A percentile compares a stretch with the other conserved stretches of the same genome.
Conservation (phyloP, 148 eudicot species). For the Suaeda aralocaspica region DNA sequence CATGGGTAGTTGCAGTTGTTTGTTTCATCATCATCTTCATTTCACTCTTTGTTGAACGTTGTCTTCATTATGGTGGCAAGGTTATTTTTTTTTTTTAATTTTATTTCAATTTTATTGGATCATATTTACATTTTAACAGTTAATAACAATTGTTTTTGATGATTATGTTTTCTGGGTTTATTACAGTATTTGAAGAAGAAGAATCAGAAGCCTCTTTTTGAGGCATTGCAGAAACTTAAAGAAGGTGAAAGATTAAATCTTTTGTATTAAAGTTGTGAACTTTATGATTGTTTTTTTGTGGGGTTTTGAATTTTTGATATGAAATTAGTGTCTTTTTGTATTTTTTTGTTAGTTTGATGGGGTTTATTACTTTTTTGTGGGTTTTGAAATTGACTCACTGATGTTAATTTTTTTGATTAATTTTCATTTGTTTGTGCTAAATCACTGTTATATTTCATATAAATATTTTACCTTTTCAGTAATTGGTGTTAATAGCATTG, state of each 20-base stretch:
- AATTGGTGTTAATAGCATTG: too few relatives aligned
- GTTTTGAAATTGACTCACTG: neutral
- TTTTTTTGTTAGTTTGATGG: too few relatives aligned
- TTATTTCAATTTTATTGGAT: neutral
- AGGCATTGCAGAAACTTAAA: constrained; percentile 81
- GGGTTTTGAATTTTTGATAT: neutral
- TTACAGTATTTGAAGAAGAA: constrained; percentile 61
- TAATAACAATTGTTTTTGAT: too few relatives aligned
- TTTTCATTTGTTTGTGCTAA: neutral
- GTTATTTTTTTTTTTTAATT: constrained; percentile 15
- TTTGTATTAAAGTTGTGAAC: constrained; percentile 1
- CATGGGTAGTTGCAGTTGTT: constrained; percentile 95
- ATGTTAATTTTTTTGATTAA: neutral
- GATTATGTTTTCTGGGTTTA: constrained; percentile 2
- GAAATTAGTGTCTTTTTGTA: too few relatives aligned
- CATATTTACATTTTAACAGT: too few relatives aligned
- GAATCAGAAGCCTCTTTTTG: constrained; percentile 65
- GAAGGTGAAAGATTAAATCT: constrained; percentile 48
- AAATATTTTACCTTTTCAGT: too few relatives aligned
- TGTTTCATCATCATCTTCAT: constrained; percentile 81
- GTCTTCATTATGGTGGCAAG: constrained; percentile 67
- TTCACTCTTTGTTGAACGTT: constrained; percentile 77
- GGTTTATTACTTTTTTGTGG: neutral
- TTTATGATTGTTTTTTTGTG: neutral
- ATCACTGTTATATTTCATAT: neutral